phyloP scores from a whole-genome alignment of 2,329 filamentous ascomycete species.

The Colletotrichum godetiae region DNA sequence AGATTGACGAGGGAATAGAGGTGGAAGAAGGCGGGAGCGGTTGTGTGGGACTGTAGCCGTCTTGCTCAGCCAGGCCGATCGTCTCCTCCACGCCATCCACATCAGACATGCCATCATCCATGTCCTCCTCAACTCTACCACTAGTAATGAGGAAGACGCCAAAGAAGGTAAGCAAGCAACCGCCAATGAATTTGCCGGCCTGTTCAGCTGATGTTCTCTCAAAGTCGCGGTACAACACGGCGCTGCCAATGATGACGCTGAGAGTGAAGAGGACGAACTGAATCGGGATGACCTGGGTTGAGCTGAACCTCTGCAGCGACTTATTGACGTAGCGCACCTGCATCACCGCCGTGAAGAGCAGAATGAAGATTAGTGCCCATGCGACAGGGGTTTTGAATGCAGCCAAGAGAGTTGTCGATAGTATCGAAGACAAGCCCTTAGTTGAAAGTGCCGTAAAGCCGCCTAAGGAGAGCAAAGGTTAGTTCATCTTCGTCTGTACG shows the following conservation, averaged over 20 bases:
- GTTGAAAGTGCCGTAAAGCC: conserved; percentile 97
- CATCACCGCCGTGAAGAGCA: conserved; percentile 89
- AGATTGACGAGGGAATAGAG: conserved; percentile 42
- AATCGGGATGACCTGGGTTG: conserved; percentile 96
- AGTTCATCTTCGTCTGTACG: conserved; percentile 1
- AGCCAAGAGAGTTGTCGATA: conserved; percentile 90
- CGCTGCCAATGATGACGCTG: conserved; percentile 93
- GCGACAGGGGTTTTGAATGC: conserved; percentile 93
- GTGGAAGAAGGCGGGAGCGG: conserved; percentile 48
- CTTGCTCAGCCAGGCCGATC: conserved; percentile 69
- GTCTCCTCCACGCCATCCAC: conserved; percentile 72
- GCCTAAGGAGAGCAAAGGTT: conserved; percentile 59
- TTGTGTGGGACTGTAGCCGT: conserved; percentile 48
- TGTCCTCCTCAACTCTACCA: conserved; percentile 72
- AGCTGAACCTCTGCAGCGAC: conserved; percentile 89
- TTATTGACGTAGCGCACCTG: conserved; percentile 97
- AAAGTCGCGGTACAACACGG: conserved; percentile 94
- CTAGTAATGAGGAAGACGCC: conserved; percentile 98
- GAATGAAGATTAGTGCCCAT: conserved; percentile 83
- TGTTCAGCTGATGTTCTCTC: conserved; percentile 81
- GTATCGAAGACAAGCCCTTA: conserved; percentile 94
- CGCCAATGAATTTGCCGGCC: conserved; percentile 86
- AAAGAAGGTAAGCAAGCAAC: conserved; percentile 91
- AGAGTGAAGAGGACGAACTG: conserved; percentile 98
- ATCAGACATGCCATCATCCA: conserved; percentile 67